Evolutionary conservation across 495 filamentous ascomycete genomes (phyloP), one percentile per base, ranked within the genome.

Genomic region (Neurospora sp.): DNA sequence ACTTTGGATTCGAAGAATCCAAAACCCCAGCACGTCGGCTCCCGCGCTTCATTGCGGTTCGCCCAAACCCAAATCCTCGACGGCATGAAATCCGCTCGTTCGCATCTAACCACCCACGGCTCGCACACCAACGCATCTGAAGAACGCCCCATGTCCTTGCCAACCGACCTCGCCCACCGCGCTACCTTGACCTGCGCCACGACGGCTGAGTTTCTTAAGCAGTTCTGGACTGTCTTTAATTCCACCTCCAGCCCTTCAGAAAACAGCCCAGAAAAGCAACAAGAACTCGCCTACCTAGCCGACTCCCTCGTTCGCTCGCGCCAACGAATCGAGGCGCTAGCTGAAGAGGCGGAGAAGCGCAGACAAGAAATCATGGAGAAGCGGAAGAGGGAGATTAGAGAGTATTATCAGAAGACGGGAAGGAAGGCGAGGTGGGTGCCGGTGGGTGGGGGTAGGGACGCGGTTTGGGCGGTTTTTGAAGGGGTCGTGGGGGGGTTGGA

Each of bases 191-290:
- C 94, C 20, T 94, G 98, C 79, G 93, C 94, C 48, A 98, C 96
- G 0, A 93, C 94, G 1, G 92, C 90, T 9, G 96, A 98, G 75
- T 98, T 98, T 78, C 83, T 99, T n/a, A 91, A 92, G 75, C 94
- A 98, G 79, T 99, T 98, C 85, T 98, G 94, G 94, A 84, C 88
- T 42, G 89, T 92, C 5, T 98, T 96, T 77, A 84, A 95, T 9
- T 97, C 94, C 0, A 93, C 93, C 3, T 92, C 96, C 79, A 1
- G 4, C 2, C 2, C 23, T 16, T 16, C 10, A 39, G 71, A 73
- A 59, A 46, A 10, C 8, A 46, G 42, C 4, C 14, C 75, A 9
- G 89, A 90, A 59, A 89, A 92, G n/a, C 14, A 31, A 18, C 83
- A 84, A 31, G 94, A 97, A 78, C 85, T 96, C 1, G 86, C 88